These are phyloP conservation scores for Alternaria triticina DNA, from an alignment of 2,329 filamentous ascomycete genomes.

Conservation along the genomic window DNA sequence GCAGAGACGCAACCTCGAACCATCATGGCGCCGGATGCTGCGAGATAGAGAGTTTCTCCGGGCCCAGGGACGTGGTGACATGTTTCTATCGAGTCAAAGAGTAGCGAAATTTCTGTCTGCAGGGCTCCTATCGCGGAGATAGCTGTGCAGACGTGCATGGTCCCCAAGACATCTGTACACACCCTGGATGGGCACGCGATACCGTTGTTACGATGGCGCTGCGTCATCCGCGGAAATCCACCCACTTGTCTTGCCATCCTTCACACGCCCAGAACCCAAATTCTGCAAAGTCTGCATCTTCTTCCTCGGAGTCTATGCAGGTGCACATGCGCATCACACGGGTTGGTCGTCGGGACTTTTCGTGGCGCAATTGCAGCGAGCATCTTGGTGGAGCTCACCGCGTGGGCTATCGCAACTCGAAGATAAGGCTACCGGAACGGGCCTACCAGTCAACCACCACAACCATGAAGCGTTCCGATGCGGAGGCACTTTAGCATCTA, in stretches of 20 bases:
- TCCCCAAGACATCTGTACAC: slow-evolving; percentile 4
- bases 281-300: slow-evolving; percentile 1
- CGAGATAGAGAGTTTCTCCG: slow-evolving; percentile 31
- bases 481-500: slow-evolving; percentile 10
- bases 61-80: slow-evolving; percentile 24
- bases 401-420: slow-evolving; percentile 20
- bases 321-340: slow-evolving; percentile 4
- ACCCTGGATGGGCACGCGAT: slow-evolving; percentile 18
- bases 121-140: slow-evolving; percentile 21
- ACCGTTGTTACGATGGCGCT: slow-evolving; percentile 12
- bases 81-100: slow-evolving; percentile 41
- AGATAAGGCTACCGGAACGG: slow-evolving; percentile 30
- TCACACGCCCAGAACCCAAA: slow-evolving; percentile 1
- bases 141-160: slow-evolving; percentile 7
- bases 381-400: slow-evolving; percentile 9
- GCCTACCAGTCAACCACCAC: slow-evolving; percentile 20
- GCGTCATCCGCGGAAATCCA: slow-evolving; percentile 21
- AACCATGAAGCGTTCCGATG: slow-evolving; percentile 2
- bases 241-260: slow-evolving; percentile 9
- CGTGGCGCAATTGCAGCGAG: slow-evolving; percentile 7
- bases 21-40: slow-evolving; percentile 9
- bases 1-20: slow-evolving; percentile 18
- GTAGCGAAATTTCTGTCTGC: slow-evolving; percentile 3
- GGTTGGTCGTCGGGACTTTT: slow-evolving; percentile 1
- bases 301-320: not conserved